Base-by-base conservation (phyloP, 805 yeast species). In the Candida incommunis region DNA sequence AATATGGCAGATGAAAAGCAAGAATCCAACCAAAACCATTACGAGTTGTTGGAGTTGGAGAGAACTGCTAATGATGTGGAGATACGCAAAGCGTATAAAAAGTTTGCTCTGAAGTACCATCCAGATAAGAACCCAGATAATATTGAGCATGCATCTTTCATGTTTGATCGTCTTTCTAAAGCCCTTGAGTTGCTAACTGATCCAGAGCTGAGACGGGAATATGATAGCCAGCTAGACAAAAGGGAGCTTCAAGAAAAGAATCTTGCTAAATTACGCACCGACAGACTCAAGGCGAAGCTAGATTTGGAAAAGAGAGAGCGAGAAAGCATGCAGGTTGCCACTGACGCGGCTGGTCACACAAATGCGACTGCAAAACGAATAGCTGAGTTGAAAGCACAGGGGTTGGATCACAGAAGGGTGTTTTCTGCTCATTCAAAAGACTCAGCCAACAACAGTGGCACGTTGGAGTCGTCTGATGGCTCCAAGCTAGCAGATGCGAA, bases 141-240 rank as follows among this genome's bases (percentile, higher is more conserved):
- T n/a, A 5, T 7, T 5, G 63, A 57, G 20, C 96, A 88, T 63
- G 96, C 95, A 24, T 92, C 95, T 45, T 97, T 90, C 60, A 90
- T 86, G 68, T 90, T 90, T 67, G 90, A 90, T 67, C 96, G 87
- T 63, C 74, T 86, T 55, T 78, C 94, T 20, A 75, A 75, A 47
- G 96, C 96, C 18, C 76, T 92, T 62, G 97, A 90, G 65, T 70
- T 86, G n/a, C 71, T 90, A 51, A 74, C 85, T 13, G 96, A 88
- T 60, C 69, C 80, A 16, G 82, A 88, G 60, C 90, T 88, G 71
- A 82, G 97, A 70, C 83, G 80, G 34, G 55, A 81, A 2, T 92
- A 90, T 61, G 97, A 92, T 66, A 78, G 75, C 5, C 5, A 5
- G 20, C 20, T 9, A 16, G 20, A 31, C 9, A 31, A 31, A 16